phyloP scores from a whole-genome alignment of 2,329 filamentous ascomycete genomes.

The Penicillium janthinellum region DNA sequence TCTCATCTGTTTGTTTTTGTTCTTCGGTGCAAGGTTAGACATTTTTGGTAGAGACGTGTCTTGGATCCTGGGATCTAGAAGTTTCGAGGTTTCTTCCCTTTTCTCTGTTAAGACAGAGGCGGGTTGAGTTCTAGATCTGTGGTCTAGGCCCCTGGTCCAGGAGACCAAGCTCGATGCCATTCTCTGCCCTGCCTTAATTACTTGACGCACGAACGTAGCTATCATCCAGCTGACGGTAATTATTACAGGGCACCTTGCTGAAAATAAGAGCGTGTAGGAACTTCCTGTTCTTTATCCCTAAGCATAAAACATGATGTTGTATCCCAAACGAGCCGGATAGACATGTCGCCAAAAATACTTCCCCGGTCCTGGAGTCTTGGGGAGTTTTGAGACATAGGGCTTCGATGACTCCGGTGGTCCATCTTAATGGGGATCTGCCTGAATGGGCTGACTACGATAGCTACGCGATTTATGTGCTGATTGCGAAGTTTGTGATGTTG shows the following conservation, averaged over 20 bases:
- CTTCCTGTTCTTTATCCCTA: no score
- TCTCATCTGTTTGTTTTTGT: not conserved
- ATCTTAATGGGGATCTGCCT: no score
- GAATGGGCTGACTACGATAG: no score
- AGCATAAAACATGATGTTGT: no score
- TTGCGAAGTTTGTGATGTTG: no score
- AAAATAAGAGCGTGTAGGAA: no score
- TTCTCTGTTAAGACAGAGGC: not conserved
- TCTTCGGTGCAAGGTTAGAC: not conserved
- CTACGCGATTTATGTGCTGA: no score
- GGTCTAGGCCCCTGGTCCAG: not conserved
- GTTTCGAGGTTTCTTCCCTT: not conserved
- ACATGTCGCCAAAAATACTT: not conserved
- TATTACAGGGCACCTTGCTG: no score
- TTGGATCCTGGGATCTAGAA: not conserved
- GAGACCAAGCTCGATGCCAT: not conserved
- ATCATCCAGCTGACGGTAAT: no score
- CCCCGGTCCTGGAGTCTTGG: no score
- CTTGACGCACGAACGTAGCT: no score
- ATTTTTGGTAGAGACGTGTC: not conserved
- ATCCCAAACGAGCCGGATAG: no score
- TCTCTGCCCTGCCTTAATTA: not conserved
- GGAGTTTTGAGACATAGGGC: not conserved
- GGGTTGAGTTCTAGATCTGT: not conserved
- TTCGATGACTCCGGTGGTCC: not conserved